These are phyloP conservation scores for Flaveria robusta DNA, from an alignment of 129 eudicot genomes.

Conservation along the genomic window DNA sequence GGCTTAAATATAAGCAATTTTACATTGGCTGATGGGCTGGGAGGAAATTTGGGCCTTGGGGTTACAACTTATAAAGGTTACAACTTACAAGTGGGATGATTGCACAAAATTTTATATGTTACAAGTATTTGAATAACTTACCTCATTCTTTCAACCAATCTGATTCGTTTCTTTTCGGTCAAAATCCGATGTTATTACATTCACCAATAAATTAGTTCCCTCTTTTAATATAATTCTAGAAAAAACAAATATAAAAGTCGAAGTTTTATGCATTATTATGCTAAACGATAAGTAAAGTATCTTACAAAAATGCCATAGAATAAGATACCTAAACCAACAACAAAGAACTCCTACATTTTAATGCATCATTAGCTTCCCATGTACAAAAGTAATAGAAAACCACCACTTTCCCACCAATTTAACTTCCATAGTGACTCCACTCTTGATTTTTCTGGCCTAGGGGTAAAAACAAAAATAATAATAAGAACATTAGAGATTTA, in stretches of 20 bases:
- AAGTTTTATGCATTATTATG: neutral
- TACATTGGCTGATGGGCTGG: neutral
- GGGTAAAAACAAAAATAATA: neutral
- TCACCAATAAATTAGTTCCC: neutral
- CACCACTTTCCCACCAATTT: conserved; percentile 36
- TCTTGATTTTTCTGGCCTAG: conserved; percentile 47
- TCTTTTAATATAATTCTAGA: neutral
- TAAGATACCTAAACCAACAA: conserved; percentile 49
- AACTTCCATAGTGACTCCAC: conserved; percentile 34
- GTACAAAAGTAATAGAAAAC: conserved; percentile 56
- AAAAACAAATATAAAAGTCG: neutral
- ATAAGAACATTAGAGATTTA: neutral
- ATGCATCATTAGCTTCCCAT: conserved; percentile 41
- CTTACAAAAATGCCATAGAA: conserved; percentile 31
- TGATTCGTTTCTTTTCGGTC: too few relatives aligned
- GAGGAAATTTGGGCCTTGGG: neutral
- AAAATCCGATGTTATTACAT: neutral
- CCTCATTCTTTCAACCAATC: too few relatives aligned
- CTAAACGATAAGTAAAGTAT: conserved; percentile 25
- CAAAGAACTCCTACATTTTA: conserved; percentile 39
- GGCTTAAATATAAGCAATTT: neutral
- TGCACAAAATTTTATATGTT: too few relatives aligned
- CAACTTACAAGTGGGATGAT: too few relatives aligned
- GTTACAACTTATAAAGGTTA: too few relatives aligned
- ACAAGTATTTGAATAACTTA: too few relatives aligned